These are phyloP conservation scores for Sutorius australiensis DNA, from an alignment of 768 basidiomycete species.

Conservation along the genomic window DNA sequence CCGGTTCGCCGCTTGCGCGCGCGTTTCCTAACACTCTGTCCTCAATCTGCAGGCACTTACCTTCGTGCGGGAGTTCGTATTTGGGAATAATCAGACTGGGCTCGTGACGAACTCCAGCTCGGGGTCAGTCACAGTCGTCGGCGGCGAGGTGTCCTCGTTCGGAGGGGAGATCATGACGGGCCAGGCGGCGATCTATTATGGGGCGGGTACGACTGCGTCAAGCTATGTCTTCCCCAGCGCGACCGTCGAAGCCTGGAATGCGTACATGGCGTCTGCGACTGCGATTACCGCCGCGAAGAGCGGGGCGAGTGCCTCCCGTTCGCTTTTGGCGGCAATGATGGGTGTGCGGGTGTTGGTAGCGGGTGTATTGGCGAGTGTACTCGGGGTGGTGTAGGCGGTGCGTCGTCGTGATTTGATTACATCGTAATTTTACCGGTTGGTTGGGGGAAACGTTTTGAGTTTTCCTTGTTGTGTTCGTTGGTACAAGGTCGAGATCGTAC, in stretches of 20 bases:
- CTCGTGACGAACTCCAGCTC: conserved; percentile 38
- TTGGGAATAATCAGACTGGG: conserved; percentile 60
- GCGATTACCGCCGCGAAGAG: neutral
- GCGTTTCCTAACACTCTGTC: neutral
- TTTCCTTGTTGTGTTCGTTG: no score
- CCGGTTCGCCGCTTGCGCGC: neutral
- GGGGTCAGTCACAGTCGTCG: conserved; percentile 33
- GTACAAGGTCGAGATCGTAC: no score
- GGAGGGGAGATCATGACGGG: conserved; percentile 49
- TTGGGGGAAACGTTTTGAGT: no score
- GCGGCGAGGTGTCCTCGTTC: conserved; percentile 48
- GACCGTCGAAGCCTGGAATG: conserved; percentile 56
- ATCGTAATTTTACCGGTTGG: no score
- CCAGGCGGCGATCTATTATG: conserved; percentile 52
- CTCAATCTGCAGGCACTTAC: conserved; percentile 45
- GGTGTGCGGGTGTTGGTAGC: no score
- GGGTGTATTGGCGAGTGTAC: no score
- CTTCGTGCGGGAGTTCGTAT: conserved; percentile 61
- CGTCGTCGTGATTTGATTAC: no score
- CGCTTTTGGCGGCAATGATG: no score
- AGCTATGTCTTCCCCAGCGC: conserved; percentile 53
- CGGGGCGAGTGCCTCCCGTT: no score
- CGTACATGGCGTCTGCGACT: conserved; percentile 42
- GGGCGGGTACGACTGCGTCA: conserved; percentile 43
- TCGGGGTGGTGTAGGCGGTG: no score